These are phyloP conservation scores for Tetratostichococcus sp. DNA, from an alignment of 139 green algal genomes.

Conservation along the genomic window DNA sequence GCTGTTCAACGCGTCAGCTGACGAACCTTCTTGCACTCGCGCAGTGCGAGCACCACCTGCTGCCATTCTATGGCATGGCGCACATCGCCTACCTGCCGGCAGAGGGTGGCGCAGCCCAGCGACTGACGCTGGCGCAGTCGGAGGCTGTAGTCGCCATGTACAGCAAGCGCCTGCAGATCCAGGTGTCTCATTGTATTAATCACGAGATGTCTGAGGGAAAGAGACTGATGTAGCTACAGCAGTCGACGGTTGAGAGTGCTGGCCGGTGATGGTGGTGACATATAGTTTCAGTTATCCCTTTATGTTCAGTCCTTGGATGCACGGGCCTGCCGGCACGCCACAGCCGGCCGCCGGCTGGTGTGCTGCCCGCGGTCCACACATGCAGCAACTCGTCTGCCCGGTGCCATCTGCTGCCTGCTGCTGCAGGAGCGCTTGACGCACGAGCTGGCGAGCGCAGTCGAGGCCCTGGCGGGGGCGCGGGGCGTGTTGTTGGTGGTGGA, in stretches of 20 bases:
- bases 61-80: slow-evolving; percentile 88
- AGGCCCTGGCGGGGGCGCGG: slow-evolving; percentile 19
- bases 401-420: slow-evolving; percentile 3
- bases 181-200: background rate
- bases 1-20: background rate
- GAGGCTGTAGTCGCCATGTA: slow-evolving; percentile 46
- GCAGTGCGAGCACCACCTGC: slow-evolving; percentile 96
- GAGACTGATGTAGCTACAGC: no score
- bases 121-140: slow-evolving; percentile 12
- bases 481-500: slow-evolving; percentile 75
- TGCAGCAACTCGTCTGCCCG: no score
- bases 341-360: no score
- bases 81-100: slow-evolving; percentile 42
- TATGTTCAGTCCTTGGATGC: no score
- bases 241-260: no score
- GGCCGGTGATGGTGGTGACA: no score
- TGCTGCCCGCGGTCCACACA: no score
- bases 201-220: no score
- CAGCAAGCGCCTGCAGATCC: slow-evolving; percentile 66
- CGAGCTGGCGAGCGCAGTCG: slow-evolving; percentile 71
- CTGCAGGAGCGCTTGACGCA: slow-evolving; percentile 92
- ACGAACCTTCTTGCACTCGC: slow-evolving; percentile 25
- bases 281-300: no score
- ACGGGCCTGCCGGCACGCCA: no score
- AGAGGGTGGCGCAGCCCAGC: background rate